A percentile compares a stretch with the other conserved stretches of the same genome.
Conservation (phyloP, 1,139 yeast genomes). For the Scheffersomyces insectosa region DNA sequence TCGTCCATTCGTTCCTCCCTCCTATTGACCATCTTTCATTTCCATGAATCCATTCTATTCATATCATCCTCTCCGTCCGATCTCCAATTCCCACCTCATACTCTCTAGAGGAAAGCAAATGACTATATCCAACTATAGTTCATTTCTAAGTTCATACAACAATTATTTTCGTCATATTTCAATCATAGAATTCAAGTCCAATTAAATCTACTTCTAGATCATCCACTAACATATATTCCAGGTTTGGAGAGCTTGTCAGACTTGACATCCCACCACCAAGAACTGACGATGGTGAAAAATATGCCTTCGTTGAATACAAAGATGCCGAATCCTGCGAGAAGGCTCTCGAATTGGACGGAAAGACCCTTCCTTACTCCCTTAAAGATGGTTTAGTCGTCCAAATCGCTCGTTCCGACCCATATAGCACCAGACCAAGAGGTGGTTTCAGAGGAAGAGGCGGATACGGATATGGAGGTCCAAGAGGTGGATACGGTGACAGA, state of each 20-base stretch:
- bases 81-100: too few species aligned
- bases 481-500: slow-evolving; percentile 10
- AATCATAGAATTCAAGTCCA: background rate
- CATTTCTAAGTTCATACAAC: too few species aligned
- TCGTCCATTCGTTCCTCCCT: slow-evolving; percentile 2
- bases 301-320: slow-evolving; percentile 73
- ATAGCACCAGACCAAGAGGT: slow-evolving; percentile 35
- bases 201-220: background rate
- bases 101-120: too few species aligned
- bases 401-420: slow-evolving; percentile 59
- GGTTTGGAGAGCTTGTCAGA: slow-evolving; percentile 64
- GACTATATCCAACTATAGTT: too few species aligned
- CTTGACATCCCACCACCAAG: slow-evolving; percentile 74
- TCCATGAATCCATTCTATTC: too few species aligned
- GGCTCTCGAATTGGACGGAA: slow-evolving; percentile 56
- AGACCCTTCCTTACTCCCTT: slow-evolving; percentile 39
- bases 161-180: too few species aligned
- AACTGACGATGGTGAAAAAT: slow-evolving; percentile 61
- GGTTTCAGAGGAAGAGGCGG: slow-evolving; percentile 29
- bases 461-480: slow-evolving; percentile 13
- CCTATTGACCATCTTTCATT: slow-evolving; percentile 2
- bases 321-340: slow-evolving; percentile 60
- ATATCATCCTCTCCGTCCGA: too few species aligned
- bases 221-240: slow-evolving; percentile 21
- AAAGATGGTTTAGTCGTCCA: slow-evolving; percentile 51